A percentile compares a stretch with the other conserved stretches of the same genome.
phyloP scores from a whole-genome alignment of 2,329 filamentous ascomycete species.

The Diaporthe capsici region DNA sequence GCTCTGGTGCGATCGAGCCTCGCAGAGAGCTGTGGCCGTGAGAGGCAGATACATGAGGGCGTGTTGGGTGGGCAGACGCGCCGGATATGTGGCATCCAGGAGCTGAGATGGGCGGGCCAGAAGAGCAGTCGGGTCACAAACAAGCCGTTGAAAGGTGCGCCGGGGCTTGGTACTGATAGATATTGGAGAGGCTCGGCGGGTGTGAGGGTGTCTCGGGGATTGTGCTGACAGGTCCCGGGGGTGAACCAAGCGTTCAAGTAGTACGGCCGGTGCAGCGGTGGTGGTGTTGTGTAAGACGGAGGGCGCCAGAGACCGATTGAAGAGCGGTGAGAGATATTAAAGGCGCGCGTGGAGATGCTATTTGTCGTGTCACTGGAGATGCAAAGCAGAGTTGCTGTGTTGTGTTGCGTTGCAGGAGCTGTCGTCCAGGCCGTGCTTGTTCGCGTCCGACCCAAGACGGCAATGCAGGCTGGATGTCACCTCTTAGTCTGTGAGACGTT shows the following conservation, averaged over 20 bases:
- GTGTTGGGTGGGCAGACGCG: background rate
- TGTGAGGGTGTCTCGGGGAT: slow-evolving; percentile 27
- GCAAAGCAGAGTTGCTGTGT: slow-evolving; percentile 27
- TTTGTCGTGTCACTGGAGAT: slow-evolving; percentile 30
- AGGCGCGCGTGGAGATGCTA: background rate
- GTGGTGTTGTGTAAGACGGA: slow-evolving; percentile 18
- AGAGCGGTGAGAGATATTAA: slow-evolving; percentile 26
- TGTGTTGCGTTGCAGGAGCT: slow-evolving; percentile 33
- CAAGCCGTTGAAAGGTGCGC: background rate
- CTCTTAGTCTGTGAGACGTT: slow-evolving; percentile 28
- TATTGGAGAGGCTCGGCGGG: slow-evolving; percentile 11
- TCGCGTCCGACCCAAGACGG: slow-evolving; percentile 18
- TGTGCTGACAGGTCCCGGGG: slow-evolving; percentile 22
- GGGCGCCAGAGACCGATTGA: background rate
- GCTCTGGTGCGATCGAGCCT: slow-evolving; percentile 30
- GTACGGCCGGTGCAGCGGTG: background rate
- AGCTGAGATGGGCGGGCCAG: background rate
- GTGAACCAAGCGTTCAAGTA: background rate
- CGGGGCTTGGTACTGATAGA: slow-evolving; percentile 4
- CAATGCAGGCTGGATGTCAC: slow-evolving; percentile 38
- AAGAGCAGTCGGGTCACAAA: background rate
- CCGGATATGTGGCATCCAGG: background rate
- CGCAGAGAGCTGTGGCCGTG: slow-evolving; percentile 31
- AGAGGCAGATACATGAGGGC: slow-evolving; percentile 29
- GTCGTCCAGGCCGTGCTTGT: background rate